These are phyloP conservation scores for Colletotrichum shisoi DNA, from an alignment of 2,329 filamentous ascomycete species.

Conservation along the genomic window DNA sequence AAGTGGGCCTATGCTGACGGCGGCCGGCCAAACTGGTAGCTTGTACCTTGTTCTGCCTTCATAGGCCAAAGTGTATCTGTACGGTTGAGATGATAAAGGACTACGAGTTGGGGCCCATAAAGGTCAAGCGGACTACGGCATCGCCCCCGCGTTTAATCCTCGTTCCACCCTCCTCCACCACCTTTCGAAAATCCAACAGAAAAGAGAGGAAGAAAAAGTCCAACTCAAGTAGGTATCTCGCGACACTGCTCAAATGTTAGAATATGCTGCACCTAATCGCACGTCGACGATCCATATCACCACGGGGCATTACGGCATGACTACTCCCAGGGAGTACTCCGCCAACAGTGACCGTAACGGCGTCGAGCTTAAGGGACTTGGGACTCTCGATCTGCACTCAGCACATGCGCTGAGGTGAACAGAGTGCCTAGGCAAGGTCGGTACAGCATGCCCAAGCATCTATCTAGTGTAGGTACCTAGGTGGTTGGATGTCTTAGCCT, in stretches of 20 bases:
- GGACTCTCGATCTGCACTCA: not conserved
- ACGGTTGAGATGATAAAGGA: slow-evolving; percentile 11
- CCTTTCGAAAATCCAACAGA: slow-evolving; percentile 18
- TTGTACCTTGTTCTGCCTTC: not conserved
- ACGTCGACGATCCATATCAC: slow-evolving; percentile 15
- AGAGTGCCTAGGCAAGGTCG: no score
- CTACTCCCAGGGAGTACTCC: no score
- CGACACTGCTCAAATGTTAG: not conserved
- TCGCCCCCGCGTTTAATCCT: slow-evolving; percentile 9
- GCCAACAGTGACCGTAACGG: slow-evolving; percentile 7
- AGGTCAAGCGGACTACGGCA: not conserved
- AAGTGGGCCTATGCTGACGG: slow-evolving; percentile 14
- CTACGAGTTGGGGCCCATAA: no score
- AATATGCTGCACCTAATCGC: slow-evolving; percentile 14
- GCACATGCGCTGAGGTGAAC: no score
- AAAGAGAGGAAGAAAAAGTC: not conserved
- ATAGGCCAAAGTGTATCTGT: not conserved
- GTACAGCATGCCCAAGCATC: no score
- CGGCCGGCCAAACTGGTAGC: not conserved
- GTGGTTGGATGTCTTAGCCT: no score
- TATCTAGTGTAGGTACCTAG: not conserved
- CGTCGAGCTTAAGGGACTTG: slow-evolving; percentile 6
- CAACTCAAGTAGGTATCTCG: not conserved
- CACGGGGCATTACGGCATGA: slow-evolving; percentile 4
- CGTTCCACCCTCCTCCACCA: slow-evolving; percentile 31